Conservation (phyloP, 345 rosid genomes). For the Eucalyptus leucophloia region DNA sequence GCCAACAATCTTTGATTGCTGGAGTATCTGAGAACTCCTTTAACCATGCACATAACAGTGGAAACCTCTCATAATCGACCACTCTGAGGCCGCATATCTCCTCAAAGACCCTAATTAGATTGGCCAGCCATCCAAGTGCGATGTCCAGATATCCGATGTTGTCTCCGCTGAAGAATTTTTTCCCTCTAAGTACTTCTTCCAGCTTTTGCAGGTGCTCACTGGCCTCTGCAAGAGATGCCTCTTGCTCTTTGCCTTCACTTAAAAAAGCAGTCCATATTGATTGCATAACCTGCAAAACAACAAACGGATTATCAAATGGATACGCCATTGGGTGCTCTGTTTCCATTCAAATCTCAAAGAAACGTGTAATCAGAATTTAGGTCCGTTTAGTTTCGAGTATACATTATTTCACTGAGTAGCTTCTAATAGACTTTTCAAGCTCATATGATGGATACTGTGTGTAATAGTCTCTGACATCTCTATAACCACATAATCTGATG, state of each 20-base stretch:
- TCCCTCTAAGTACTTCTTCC: neutral
- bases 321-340: neutral
- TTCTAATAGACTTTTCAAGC: neutral
- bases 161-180: conserved; percentile 5
- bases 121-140: neutral
- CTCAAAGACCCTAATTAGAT: neutral
- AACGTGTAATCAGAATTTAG: neutral
- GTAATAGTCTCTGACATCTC: neutral
- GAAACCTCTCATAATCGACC: neutral
- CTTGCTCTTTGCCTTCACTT: neutral
- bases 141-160: neutral
- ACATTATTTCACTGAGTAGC: neutral
- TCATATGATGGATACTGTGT: neutral
- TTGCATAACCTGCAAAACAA: neutral
- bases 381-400: neutral
- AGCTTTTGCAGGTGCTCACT: neutral
- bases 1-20: neutral
- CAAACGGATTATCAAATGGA: neutral
- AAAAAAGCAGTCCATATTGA: neutral
- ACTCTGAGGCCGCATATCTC: neutral
- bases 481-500: neutral
- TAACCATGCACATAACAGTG: neutral
- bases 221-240: neutral
- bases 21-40: neutral
- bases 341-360: neutral